Evolutionary conservation across 2,329 filamentous ascomycete species (phyloP), one percentile per base, ranked within the genome.

Genomic region (Aspergillus oerlinghausenensis): DNA sequence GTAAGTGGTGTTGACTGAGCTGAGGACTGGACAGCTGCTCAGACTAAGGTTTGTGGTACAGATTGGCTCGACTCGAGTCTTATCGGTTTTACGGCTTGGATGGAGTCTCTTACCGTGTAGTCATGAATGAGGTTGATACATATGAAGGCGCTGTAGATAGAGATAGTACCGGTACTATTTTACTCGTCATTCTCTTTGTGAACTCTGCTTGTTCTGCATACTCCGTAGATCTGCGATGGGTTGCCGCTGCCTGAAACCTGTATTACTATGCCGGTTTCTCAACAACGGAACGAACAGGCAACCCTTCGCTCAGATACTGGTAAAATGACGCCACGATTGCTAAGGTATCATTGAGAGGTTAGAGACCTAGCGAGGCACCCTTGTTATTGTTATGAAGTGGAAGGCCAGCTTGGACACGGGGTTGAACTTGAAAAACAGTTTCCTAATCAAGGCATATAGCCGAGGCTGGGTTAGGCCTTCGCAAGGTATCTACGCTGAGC

Each of bases 391-490:
- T 32, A 35, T 35, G 21, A 21, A 47, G 19, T 47, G 19, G 47
- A 23, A 49, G 29, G 25, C 28, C 49, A 55, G 14, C 14, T 38
- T 38, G 32, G 14, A 38, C 47, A 43, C 9, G 53, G 25, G 17
- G 9, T 28, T 48, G 45, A 42, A 38, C 32, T 17, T 51, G 43
- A 35, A 26, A 43, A 49, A 43, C 54, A 55, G 14, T 58, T 61
- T 29, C 63, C 61, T 42, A 50, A 63, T 55, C 23, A n/a, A 55
- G 63, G 38, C 53, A 65, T 60, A 57, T 65, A 63, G 60, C 63
- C 63, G 63, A 65, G 58, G 52, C 53, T 49, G 49, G 51, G 45
- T 55, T 21, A 42, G 25, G 56, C 55, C 57, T 50, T 51, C 42
- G 53, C 53, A 42, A 55, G 52, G 55, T 26, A 26, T 26, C 25